phyloP scores from a whole-genome alignment of 2,329 filamentous ascomycete genomes.

The Trichothecium sympodiale region DNA sequence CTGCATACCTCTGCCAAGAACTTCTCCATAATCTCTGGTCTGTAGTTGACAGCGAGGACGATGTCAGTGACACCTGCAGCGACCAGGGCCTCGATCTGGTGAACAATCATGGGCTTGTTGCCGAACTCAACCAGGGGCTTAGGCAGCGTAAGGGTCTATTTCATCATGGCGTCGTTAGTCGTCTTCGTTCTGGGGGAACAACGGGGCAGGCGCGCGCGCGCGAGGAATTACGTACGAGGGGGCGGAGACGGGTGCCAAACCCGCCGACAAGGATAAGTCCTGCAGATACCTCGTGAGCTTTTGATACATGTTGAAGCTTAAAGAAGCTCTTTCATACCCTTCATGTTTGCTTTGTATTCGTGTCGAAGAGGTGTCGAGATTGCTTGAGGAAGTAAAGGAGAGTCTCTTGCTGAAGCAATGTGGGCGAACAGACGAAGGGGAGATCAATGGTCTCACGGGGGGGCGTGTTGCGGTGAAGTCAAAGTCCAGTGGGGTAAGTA shows the following conservation, averaged over 20 bases:
- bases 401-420: neutral
- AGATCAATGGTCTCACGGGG: too few species aligned
- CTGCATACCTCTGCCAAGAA: conserved; percentile 68
- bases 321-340: conserved; percentile 17
- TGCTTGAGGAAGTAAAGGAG: neutral
- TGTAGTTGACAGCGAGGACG: conserved; percentile 96
- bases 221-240: conserved; percentile 55
- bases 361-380: neutral
- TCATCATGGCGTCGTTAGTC: neutral
- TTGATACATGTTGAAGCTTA: neutral
- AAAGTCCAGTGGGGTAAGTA: too few species aligned
- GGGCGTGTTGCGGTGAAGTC: too few species aligned
- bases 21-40: conserved; percentile 94
- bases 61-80: conserved; percentile 93
- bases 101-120: conserved; percentile 98
- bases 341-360: conserved; percentile 18
- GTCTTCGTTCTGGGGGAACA: neutral
- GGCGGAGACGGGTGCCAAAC: conserved; percentile 94
- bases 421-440: neutral
- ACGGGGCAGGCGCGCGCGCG: too few species aligned
- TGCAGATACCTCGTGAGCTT: conserved; percentile 26
- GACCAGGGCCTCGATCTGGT: conserved; percentile 92
- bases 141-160: conserved; percentile 84
- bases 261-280: conserved; percentile 98
- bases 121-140: conserved; percentile 97